Evolutionary conservation across 164 flowering plant genomes (phyloP).

Genomic region (Vitis labrusca): DNA sequence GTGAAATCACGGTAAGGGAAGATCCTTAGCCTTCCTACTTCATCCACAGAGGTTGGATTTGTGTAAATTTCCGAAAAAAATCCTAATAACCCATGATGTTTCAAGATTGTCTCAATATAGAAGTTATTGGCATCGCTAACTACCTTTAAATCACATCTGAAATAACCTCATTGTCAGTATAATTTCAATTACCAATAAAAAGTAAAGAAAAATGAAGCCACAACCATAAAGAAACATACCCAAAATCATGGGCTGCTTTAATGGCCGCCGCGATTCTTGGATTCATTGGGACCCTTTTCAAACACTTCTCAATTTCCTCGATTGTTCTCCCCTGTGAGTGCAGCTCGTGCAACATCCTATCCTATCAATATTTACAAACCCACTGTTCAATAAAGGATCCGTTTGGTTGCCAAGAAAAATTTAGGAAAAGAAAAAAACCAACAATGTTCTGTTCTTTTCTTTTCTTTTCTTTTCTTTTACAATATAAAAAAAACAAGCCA

Average conservation of each 20-base stretch:
- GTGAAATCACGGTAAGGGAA: constrained; percentile 50
- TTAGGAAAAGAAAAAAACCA: too few relatives aligned
- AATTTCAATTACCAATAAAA: not conserved
- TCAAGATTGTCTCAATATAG: constrained; percentile 74
- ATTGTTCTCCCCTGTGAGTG: constrained; percentile 56
- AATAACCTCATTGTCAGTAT: constrained; percentile 7
- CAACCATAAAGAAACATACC: constrained; percentile 42
- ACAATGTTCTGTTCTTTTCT: too few relatives aligned
- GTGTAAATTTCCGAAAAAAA: constrained; percentile 71
- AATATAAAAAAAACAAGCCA: not conserved
- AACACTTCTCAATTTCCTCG: constrained; percentile 57
- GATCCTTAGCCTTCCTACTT: constrained; percentile 62
- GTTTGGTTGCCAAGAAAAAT: too few relatives aligned
- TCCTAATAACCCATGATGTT: constrained; percentile 55
- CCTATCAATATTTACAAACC: constrained; percentile 16
- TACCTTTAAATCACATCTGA: constrained; percentile 79
- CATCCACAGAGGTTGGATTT: constrained; percentile 57
- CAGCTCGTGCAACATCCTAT: constrained; percentile 61
- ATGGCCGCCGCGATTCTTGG: constrained; percentile 53
- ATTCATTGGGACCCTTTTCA: constrained; percentile 51
- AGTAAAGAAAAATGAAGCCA: not conserved
- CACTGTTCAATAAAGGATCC: too few relatives aligned
- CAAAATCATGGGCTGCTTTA: constrained; percentile 55
- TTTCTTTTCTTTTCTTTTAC: too few relatives aligned
- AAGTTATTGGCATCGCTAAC: constrained; percentile 80